Percentiles rank a stretch among this genome's conserved stretches.
Conservation (phyloP, 1,284 basidiomycete species). For the Pascua sp. region DNA sequence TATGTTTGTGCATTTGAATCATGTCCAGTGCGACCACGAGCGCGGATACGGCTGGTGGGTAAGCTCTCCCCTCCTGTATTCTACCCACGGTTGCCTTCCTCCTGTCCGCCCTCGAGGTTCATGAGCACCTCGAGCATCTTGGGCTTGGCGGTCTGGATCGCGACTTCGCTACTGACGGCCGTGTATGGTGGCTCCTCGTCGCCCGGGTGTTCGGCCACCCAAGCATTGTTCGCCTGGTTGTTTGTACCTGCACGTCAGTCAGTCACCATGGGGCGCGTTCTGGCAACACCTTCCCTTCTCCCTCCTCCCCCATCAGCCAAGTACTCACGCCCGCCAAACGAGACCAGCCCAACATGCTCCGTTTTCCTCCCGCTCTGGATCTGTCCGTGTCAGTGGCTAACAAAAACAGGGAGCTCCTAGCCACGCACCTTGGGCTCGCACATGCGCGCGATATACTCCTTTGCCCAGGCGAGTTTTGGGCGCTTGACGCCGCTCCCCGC, state of each 20-base stretch:
- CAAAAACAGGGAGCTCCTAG: constrained; percentile 2
- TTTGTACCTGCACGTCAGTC: constrained; percentile 60
- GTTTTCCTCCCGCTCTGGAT: constrained; percentile 87
- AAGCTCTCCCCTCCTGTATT: background rate
- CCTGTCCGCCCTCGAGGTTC: constrained; percentile 56
- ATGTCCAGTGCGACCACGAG: constrained; percentile 81
- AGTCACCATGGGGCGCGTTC: background rate
- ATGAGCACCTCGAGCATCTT: constrained; percentile 71
- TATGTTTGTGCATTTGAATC: constrained; percentile 54
- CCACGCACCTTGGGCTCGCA: constrained; percentile 75
- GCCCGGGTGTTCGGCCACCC: constrained; percentile 29
- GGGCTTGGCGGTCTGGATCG: constrained; percentile 71
- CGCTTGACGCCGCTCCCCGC: constrained; percentile 59
- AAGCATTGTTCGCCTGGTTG: constrained; percentile 61
- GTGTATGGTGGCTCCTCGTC: constrained; percentile 57
- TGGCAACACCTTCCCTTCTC: constrained; percentile 15
- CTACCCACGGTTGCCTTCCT: constrained; percentile 41
- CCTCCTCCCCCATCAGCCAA: constrained; percentile 17
- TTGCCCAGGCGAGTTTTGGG: constrained; percentile 72
- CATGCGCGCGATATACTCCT: constrained; percentile 82
- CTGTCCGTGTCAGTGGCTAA: constrained; percentile 50
- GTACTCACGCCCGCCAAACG: constrained; percentile 70
- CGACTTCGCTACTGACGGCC: constrained; percentile 71
- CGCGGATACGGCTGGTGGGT: constrained; percentile 69
- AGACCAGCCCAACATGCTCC: constrained; percentile 79